Evolutionary conservation across 140 eudicot species (phyloP), one percentile per base, ranked within the genome.

Genomic region (Anethum foeniculum): DNA sequence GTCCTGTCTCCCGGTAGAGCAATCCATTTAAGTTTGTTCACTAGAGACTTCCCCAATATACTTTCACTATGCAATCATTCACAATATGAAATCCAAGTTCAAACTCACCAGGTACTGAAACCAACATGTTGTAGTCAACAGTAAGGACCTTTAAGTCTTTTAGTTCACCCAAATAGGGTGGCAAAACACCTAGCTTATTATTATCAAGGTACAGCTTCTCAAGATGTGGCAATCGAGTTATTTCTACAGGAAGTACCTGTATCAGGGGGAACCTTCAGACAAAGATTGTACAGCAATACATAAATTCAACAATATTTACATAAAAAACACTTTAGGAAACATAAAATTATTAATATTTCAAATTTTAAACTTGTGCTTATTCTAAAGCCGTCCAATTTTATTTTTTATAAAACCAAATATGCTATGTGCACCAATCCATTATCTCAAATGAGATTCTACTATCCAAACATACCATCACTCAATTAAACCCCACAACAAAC

Each of bases 171-270:
- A 96, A 92, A 85, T 96, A 98, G 75, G 99, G 90, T 39, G 99
- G 99, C 86, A 96, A 86, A 81, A 81, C 80, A 51, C 89, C 80
- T 34, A 96, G 87, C 91, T 86, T 93, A 74, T 93, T 96, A 84
- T 91, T 93, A 84, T 96, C 97, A 84, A 96, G 96, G 75, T 88
- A 93, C 78, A 96, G 87, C 89, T 91, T 93, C 88, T 96, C 98
- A 81, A 96, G 97, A 75, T 87, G 88, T 3, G 97, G 96, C 41
- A 96, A 91, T 71, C 51, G 91, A 78, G 99, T 91, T 82, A 96
- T 71, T 89, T 93, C 99, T n/a, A 91, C 90, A 19, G 99, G 98
- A 85, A 96, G 80, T 56, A 88, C 88, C 99, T 96, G 90, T 82
- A 11, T 80, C 73, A 38, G 58, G 77, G 49, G 80, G 75, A 81